Conservation (phyloP, 2,329 filamentous ascomycete genomes). For the Colletotrichum trifolii region DNA sequence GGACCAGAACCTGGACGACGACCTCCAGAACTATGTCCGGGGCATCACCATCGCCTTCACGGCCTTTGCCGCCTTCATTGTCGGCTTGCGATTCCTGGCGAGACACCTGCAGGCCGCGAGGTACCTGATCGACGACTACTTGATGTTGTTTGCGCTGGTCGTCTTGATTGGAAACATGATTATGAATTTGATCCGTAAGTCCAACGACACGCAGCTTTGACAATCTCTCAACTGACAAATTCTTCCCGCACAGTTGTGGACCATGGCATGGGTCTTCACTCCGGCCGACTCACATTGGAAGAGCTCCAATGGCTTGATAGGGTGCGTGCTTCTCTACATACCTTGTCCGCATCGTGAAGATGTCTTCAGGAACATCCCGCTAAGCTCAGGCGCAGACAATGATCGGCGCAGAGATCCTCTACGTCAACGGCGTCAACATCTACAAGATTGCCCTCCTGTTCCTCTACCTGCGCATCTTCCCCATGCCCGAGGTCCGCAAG, state of each 20-base stretch:
- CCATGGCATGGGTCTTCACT: constrained; percentile 26
- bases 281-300: constrained; percentile 22
- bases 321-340: background rate
- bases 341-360: no score
- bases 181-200: constrained; percentile 32
- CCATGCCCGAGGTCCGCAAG: constrained; percentile 42
- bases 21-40: constrained; percentile 24
- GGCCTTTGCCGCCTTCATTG: constrained; percentile 24
- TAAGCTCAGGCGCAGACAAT: constrained; percentile 4
- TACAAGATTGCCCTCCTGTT: constrained; percentile 53
- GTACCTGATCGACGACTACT: constrained; percentile 32
- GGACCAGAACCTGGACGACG: constrained; percentile 26
- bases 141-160: constrained; percentile 21
- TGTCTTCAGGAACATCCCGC: background rate
- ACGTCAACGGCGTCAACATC: constrained; percentile 35
- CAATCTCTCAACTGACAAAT: background rate
- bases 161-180: constrained; percentile 29
- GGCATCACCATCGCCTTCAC: constrained; percentile 32
- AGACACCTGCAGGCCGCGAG: constrained; percentile 30
- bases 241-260: constrained; percentile 4
- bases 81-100: constrained; percentile 25
- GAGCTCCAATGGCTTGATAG: constrained; percentile 29
- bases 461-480: constrained; percentile 57
- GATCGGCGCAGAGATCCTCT: constrained; percentile 31
- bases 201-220: background rate